Conservation (phyloP, 306 rosid genomes). For the Acmispon strigosus region DNA sequence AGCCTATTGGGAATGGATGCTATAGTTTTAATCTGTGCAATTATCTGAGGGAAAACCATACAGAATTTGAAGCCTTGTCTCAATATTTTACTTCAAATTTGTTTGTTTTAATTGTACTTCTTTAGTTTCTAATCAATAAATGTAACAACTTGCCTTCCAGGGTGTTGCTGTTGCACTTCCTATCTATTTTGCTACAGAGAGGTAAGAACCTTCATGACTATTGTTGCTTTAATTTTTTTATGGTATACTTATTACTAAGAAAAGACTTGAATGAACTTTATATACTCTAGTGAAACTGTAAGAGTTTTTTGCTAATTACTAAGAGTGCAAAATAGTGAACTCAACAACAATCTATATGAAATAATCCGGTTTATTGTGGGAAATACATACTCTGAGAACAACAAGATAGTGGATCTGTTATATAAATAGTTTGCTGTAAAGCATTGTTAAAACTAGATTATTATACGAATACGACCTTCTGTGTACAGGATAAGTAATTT, state of each 20-base stretch:
- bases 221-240: background rate
- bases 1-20: background rate
- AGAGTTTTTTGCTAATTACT: background rate
- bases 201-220: constrained; percentile 30
- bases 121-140: background rate
- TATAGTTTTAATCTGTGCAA: background rate
- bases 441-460: background rate
- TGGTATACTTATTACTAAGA: background rate
- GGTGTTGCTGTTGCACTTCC: constrained; percentile 96
- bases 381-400: too few species aligned
- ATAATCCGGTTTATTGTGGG: background rate
- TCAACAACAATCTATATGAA: background rate
- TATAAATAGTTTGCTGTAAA: background rate
- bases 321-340: background rate
- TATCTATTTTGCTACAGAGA: constrained; percentile 74
- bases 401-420: background rate
- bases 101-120: background rate
- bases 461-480: background rate
- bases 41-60: background rate
- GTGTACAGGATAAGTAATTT: background rate
- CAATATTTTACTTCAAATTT: background rate
- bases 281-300: background rate
- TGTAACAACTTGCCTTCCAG: constrained; percentile 24
- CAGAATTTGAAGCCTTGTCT: background rate
- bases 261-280: background rate